phyloP scores from a whole-genome alignment of 2,329 filamentous ascomycete species.

The Tolypocladium sp. region DNA sequence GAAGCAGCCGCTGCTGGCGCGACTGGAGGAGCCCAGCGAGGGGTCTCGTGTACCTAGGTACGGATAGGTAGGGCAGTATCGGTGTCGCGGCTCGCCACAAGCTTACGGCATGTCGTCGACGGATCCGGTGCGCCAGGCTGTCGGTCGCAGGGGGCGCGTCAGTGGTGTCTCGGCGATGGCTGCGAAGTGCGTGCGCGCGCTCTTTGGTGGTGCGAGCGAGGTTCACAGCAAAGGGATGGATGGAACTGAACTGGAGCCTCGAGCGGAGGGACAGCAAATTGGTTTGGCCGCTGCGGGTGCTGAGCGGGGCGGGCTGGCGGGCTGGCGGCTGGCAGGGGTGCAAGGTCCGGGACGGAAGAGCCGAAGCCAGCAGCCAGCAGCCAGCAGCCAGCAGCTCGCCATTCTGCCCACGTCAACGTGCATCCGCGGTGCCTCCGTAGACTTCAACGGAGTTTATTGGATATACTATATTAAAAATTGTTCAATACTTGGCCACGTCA shows the following conservation, averaged over 20 bases:
- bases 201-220: neutral
- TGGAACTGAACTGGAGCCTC: neutral
- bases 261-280: neutral
- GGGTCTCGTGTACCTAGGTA: no score
- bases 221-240: neutral
- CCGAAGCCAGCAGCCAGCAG: no score
- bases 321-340: neutral
- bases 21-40: neutral
- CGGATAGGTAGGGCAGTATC: neutral
- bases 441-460: neutral
- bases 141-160: neutral
- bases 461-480: neutral
- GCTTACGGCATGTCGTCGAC: neutral
- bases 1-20: neutral
- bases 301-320: neutral
- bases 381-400: no score
- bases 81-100: neutral
- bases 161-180: neutral
- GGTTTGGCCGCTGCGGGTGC: neutral
- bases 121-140: no score
- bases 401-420: neutral
- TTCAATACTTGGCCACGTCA: neutral
- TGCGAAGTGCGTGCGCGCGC: neutral
- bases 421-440: neutral
- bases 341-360: neutral